Percentiles rank a stretch among this genome's conserved stretches.
Evolutionary conservation across 371 early-diverging fungal genomes (phyloP).

Genomic region (Nosema muscidifuracis): DNA sequence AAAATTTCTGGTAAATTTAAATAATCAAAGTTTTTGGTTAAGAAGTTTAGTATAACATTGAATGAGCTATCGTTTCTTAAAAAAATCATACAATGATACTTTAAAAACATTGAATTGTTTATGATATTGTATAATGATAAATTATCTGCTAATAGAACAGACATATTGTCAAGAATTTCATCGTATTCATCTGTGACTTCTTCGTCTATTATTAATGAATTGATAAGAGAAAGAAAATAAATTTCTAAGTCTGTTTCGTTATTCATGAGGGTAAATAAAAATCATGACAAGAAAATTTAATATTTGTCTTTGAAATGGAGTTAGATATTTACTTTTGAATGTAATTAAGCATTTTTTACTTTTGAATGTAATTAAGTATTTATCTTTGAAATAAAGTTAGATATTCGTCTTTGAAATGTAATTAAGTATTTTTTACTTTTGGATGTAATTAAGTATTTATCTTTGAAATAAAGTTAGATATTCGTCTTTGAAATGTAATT

Average conservation of each 20-base stretch:
- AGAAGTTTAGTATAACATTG: neutral
- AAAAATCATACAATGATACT: neutral
- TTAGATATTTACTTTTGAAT: no score
- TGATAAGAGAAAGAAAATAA: neutral
- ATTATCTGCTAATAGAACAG: conserved; percentile 6
- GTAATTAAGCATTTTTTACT: no score
- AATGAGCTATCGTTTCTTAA: neutral
- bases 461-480: no score
- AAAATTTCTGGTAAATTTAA: conserved; percentile 10
- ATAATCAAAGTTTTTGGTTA: neutral
- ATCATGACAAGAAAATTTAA: neutral
- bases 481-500: no score
- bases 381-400: no score
- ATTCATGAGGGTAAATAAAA: neutral
- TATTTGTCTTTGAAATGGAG: no score
- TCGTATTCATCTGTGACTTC: neutral
- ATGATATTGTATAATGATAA: neutral
- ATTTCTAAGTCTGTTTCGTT: neutral
- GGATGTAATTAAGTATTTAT: no score
- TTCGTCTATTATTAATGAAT: neutral
- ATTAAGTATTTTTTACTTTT: no score
- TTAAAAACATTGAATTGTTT: conserved; percentile 12
- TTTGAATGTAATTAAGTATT: no score
- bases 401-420: no score
- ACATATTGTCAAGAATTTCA: conserved; percentile 6